Percentiles rank a stretch among this genome's conserved stretches.
phyloP scores from a whole-genome alignment of 1,139 yeast species.

The Entelexis sorbosivorans region DNA sequence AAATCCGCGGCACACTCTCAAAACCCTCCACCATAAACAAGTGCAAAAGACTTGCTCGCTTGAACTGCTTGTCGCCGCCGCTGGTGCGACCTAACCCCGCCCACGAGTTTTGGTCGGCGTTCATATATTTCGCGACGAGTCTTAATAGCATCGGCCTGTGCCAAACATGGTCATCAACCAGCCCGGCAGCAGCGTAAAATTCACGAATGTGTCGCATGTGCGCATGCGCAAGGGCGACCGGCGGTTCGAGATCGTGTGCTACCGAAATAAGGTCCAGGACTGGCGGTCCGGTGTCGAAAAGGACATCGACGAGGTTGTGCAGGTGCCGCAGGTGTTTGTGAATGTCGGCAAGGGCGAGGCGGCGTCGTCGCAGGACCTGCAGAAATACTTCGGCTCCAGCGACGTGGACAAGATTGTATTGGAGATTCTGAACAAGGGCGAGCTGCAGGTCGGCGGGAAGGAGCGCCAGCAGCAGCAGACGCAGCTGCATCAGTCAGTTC shows the following conservation, averaged over 20 bases:
- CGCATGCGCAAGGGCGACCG: constrained; percentile 71
- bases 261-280: constrained; percentile 93
- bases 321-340: constrained; percentile 85
- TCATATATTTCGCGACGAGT: not conserved
- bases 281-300: constrained; percentile 83
- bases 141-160: not conserved
- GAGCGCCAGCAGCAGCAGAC: constrained; percentile 69
- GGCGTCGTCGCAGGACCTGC: constrained; percentile 77
- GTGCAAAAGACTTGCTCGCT: too few species aligned
- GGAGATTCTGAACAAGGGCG: constrained; percentile 81
- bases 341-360: constrained; percentile 93
- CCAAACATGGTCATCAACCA: constrained; percentile 33
- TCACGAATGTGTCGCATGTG: constrained; percentile 89
- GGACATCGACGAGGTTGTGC: constrained; percentile 89
- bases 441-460: constrained; percentile 85
- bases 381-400: constrained; percentile 62
- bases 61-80: too few species aligned
- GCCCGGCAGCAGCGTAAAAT: constrained; percentile 76
- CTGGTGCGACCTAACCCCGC: not conserved
- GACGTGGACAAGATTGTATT: constrained; percentile 62
- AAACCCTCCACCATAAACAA: too few species aligned
- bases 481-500: constrained; percentile 72
- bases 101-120: not conserved
- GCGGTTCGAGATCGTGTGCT: constrained; percentile 90
- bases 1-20: too few species aligned